Evolutionary conservation across 164 flowering plant species (phyloP).

Genomic region (Santalum album): DNA sequence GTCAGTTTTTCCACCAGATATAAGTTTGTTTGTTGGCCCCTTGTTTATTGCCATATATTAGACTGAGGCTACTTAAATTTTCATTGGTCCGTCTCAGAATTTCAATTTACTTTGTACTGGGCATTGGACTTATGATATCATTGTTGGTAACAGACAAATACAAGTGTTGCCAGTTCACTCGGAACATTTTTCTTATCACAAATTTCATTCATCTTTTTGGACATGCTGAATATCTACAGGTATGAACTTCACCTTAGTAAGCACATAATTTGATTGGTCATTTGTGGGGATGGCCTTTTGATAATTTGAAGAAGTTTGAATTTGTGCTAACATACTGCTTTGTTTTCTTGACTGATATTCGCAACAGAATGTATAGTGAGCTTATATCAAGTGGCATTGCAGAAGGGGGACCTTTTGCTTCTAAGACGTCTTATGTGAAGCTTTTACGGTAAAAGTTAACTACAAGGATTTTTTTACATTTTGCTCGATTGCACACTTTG

Average conservation of each 20-base stretch:
- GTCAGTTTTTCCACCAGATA: no score
- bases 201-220: slow-evolving; percentile 82
- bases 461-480: not conserved
- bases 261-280: no score
- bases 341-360: slow-evolving; percentile 8
- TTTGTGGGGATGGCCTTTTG: no score
- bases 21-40: no score
- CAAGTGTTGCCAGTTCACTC: slow-evolving; percentile 84
- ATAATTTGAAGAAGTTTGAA: no score
- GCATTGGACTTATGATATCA: not conserved
- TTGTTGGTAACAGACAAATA: slow-evolving; percentile 69
- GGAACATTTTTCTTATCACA: slow-evolving; percentile 86
- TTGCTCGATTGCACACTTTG: not conserved
- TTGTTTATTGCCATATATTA: no score
- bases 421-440: slow-evolving; percentile 80
- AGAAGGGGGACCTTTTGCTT: slow-evolving; percentile 85
- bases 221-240: slow-evolving; percentile 98
- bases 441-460: slow-evolving; percentile 55
- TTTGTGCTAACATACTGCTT: not conserved
- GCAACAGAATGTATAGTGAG: slow-evolving; percentile 95
- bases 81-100: no score
- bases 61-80: no score
- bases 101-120: no score
- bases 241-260: no score
- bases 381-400: slow-evolving; percentile 89